phyloP scores from a whole-genome alignment of 2,329 filamentous ascomycete species.

The Paramyrothecium sp. region DNA sequence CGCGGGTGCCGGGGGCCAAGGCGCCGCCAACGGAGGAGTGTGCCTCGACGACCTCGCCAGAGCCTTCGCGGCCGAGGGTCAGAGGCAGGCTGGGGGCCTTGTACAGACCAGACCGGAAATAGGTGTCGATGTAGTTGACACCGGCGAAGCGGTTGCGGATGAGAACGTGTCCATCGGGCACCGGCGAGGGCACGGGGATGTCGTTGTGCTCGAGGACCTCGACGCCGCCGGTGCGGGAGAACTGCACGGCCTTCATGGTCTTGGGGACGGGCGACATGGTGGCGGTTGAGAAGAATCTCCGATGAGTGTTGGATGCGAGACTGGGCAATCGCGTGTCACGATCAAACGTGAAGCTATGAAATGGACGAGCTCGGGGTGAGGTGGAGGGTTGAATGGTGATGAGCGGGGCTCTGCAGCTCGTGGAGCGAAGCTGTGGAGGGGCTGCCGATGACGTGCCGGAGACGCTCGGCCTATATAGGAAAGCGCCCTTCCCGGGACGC shows the following conservation, averaged over 20 bases:
- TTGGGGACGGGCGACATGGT: conserved; percentile 75
- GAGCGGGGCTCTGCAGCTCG: not conserved
- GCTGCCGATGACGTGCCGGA: not conserved
- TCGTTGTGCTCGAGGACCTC: conserved; percentile 73
- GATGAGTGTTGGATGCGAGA: not conserved
- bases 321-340: too few relatives aligned
- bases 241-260: conserved; percentile 67
- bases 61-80: conserved; percentile 76
- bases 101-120: conserved; percentile 87
- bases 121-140: conserved; percentile 88
- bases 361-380: not conserved
- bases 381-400: too few relatives aligned
- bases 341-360: not conserved
- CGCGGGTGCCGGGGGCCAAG: conserved; percentile 64
- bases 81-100: conserved; percentile 64
- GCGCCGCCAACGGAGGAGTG: conserved; percentile 50
- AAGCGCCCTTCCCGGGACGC: too few relatives aligned
- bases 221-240: conserved; percentile 62
- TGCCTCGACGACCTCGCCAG: conserved; percentile 66
- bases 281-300: not conserved
- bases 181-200: conserved; percentile 61
- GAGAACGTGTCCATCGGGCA: conserved; percentile 69
- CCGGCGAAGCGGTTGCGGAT: conserved; percentile 79
- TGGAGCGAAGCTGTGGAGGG: not conserved
- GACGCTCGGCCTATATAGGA: not conserved